These are phyloP conservation scores for Didymella sp. DNA, from an alignment of 2,329 filamentous ascomycete species.

Conservation along the genomic window DNA sequence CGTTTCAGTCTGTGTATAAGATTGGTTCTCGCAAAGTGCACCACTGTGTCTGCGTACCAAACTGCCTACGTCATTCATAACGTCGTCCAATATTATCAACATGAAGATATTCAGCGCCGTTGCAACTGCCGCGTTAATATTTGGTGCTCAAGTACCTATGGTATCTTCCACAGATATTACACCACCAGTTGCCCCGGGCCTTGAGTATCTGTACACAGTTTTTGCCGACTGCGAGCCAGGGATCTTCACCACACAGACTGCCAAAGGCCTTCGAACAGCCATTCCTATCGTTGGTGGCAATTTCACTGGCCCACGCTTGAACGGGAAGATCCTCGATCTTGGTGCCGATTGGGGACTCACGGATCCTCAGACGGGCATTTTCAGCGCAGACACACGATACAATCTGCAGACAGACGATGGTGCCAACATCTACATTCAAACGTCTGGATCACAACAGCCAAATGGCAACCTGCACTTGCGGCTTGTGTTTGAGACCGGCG, in stretches of 20 bases:
- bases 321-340: conserved; percentile 33
- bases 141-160: no score
- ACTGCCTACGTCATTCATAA: not conserved
- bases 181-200: conserved; percentile 18
- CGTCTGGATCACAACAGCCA: conserved; percentile 31
- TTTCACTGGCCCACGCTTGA: conserved; percentile 36
- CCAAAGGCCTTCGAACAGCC: conserved; percentile 34
- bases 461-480: conserved; percentile 21
- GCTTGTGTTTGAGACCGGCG: conserved; percentile 13
- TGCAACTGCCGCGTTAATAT: not conserved
- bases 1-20: not conserved
- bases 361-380: conserved; percentile 21
- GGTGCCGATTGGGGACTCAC: conserved; percentile 37
- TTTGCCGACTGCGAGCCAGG: conserved; percentile 30
- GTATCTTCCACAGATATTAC: not conserved
- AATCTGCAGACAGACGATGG: conserved; percentile 23
- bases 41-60: not conserved
- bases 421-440: conserved; percentile 37
- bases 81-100: not conserved
- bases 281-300: conserved; percentile 43
- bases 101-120: not conserved
- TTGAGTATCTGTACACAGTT: conserved; percentile 41
- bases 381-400: conserved; percentile 18
- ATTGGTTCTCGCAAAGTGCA: not conserved
- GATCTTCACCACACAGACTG: conserved; percentile 33